A percentile compares a stretch with the other conserved stretches of the same genome.
phyloP scores from a whole-genome alignment of 345 rosid genomes.

The Eucalyptus pauciflora region DNA sequence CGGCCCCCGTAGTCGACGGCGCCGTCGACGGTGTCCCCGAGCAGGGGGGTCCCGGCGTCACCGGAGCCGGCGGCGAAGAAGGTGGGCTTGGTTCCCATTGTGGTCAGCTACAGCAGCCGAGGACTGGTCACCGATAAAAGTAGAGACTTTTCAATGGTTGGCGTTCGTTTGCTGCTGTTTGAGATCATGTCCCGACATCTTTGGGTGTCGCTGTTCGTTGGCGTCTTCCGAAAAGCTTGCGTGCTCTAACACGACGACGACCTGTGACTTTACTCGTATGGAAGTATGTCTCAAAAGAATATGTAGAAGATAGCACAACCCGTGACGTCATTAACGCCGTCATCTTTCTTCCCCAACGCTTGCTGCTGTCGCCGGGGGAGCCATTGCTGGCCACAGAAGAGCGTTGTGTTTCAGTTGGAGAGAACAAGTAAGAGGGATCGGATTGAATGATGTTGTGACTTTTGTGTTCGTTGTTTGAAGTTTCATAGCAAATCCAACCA shows the following conservation, averaged over 20 bases:
- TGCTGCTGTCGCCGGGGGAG: background rate
- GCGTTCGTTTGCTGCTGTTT: background rate
- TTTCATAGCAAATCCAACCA: background rate
- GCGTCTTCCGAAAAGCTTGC: background rate
- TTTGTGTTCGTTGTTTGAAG: background rate
- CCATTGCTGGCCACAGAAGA: background rate
- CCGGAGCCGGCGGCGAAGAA: slow-evolving; percentile 17
- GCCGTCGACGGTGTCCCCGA: slow-evolving; percentile 2
- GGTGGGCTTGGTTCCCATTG: background rate
- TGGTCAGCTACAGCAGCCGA: background rate
- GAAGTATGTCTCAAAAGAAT: background rate
- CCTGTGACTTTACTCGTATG: background rate
- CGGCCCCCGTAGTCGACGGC: slow-evolving; percentile 12
- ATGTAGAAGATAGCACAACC: background rate
- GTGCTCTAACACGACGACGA: background rate
- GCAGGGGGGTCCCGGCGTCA: background rate
- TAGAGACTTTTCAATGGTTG: background rate
- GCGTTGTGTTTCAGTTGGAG: background rate
- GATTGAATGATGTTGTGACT: background rate
- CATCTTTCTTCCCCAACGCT: background rate
- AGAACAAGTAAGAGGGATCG: background rate
- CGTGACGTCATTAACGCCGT: background rate
- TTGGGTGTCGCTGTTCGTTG: background rate
- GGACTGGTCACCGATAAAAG: background rate
- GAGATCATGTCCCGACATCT: background rate